Percentiles rank a stretch among this genome's conserved stretches.
Conservation (phyloP, 2,329 filamentous ascomycete species). For the Fusarium sp. region DNA sequence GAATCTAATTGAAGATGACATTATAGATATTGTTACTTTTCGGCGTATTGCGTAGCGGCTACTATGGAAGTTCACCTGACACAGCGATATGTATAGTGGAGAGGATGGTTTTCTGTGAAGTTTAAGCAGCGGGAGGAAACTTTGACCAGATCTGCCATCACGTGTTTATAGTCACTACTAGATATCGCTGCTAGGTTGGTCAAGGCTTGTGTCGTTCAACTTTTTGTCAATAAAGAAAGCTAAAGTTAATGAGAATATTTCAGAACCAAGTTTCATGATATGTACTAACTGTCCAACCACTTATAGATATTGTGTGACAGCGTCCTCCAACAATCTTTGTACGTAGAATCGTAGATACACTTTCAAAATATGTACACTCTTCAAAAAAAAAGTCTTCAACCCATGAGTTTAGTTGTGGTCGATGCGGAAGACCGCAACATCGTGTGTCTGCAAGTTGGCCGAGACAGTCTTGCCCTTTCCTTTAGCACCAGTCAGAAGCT, state of each 20-base stretch:
- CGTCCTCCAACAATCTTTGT: neutral
- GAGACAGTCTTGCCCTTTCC: constrained; percentile 13
- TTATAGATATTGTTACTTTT: accelerated
- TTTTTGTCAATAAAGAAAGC: neutral
- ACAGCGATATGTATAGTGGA: accelerated
- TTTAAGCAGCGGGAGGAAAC: neutral
- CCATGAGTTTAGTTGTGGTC: neutral
- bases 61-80: too few relatives aligned
- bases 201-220: neutral
- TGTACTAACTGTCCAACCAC: neutral
- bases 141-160: neutral
- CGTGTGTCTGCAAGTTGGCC: constrained; percentile 12
- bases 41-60: too few relatives aligned
- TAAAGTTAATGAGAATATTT: too few relatives aligned
- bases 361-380: neutral
- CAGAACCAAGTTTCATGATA: neutral
- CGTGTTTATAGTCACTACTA: neutral
- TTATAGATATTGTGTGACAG: neutral
- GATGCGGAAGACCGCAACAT: constrained; percentile 12
- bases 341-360: neutral
- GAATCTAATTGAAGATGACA: neutral
- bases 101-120: too few relatives aligned
- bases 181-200: neutral
- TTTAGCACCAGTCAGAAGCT: constrained; percentile 15
- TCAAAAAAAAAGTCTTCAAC: too few relatives aligned